Percentiles rank a stretch among this genome's conserved stretches.
Conservation (phyloP, 768 basidiomycete species). For the Filobasidium wieringae region DNA sequence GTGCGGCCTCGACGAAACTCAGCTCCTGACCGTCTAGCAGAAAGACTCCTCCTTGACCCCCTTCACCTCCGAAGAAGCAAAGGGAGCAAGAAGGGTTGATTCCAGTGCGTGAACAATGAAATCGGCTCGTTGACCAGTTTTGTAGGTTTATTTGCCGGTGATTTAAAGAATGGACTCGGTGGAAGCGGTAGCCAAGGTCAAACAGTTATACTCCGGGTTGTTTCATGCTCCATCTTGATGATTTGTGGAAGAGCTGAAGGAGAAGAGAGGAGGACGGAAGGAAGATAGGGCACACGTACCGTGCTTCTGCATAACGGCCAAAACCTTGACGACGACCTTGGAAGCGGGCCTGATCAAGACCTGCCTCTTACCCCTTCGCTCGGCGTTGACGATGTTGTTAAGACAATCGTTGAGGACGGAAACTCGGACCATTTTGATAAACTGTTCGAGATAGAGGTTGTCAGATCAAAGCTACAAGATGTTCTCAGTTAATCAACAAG, state of each 20-base stretch:
- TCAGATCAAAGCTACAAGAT: background rate
- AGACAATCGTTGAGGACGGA: conserved; percentile 41
- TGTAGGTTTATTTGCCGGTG: conserved; percentile 32
- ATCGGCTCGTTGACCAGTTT: conserved; percentile 10
- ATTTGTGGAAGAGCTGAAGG: conserved; percentile 3
- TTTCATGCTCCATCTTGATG: background rate
- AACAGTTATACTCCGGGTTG: conserved; percentile 39
- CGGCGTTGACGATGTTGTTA: conserved; percentile 99
- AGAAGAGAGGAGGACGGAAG: conserved; percentile 1
- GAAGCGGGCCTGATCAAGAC: conserved; percentile 94
- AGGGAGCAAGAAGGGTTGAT: too few species aligned
- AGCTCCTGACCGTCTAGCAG: too few species aligned
- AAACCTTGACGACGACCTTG: conserved; percentile 95
- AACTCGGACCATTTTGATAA: conserved; percentile 42
- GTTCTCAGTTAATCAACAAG: background rate
- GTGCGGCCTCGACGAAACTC: conserved; percentile 8
- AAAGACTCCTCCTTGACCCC: too few species aligned
- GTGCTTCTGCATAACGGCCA: conserved; percentile 98
- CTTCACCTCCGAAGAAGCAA: too few species aligned
- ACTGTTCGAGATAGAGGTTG: conserved; percentile 9
- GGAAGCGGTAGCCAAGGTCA: conserved; percentile 24
- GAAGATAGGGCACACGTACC: conserved; percentile 45
- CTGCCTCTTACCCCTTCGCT: conserved; percentile 98
- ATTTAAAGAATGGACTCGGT: conserved; percentile 41
- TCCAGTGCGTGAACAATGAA: too few species aligned